A percentile compares a stretch with the other conserved stretches of the same genome.
phyloP scores from a whole-genome alignment of 1,284 basidiomycete genomes.

The Fistulina hepatica region DNA sequence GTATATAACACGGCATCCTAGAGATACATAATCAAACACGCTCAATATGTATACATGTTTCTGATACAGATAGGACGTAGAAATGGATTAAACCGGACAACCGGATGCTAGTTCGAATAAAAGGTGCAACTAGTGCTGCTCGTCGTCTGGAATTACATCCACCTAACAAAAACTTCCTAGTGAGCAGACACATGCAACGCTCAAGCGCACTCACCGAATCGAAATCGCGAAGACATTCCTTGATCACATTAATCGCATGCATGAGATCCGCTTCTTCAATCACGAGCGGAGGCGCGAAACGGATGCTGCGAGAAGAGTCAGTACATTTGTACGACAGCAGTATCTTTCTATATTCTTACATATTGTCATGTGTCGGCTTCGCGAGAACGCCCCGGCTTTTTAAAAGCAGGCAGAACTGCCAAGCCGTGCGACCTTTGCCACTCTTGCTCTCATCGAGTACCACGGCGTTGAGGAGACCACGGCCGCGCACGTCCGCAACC shows the following conservation, averaged over 20 bases:
- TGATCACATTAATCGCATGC: slow-evolving; percentile 70
- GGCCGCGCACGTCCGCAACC: slow-evolving; percentile 68
- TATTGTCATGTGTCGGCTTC: slow-evolving; percentile 94
- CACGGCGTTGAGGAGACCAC: slow-evolving; percentile 87
- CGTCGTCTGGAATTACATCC: too few species aligned
- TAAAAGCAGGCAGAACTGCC: slow-evolving; percentile 91
- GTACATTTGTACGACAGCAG: slow-evolving; percentile 5
- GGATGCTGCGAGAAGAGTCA: slow-evolving; percentile 48
- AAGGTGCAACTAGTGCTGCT: too few species aligned
- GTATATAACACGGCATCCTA: too few species aligned
- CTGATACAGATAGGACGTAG: slow-evolving; percentile 1
- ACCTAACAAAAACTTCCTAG: neutral
- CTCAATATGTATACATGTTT: too few species aligned
- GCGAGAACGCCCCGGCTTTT: slow-evolving; percentile 87
- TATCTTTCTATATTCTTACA: slow-evolving; percentile 62
- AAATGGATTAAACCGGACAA: neutral
- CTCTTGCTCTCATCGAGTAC: slow-evolving; percentile 84
- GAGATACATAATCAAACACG: too few species aligned
- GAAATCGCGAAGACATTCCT: slow-evolving; percentile 68
- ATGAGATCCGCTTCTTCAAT: slow-evolving; percentile 79
- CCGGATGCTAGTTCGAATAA: too few species aligned
- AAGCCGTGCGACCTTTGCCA: slow-evolving; percentile 72
- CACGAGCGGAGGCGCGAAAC: slow-evolving; percentile 92
- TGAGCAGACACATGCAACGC: too few species aligned
- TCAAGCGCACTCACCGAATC: slow-evolving; percentile 71